Evolutionary conservation across 2,329 filamentous ascomycete genomes (phyloP), one percentile per base, ranked within the genome.

Genomic region (Claviceps quebecensis): DNA sequence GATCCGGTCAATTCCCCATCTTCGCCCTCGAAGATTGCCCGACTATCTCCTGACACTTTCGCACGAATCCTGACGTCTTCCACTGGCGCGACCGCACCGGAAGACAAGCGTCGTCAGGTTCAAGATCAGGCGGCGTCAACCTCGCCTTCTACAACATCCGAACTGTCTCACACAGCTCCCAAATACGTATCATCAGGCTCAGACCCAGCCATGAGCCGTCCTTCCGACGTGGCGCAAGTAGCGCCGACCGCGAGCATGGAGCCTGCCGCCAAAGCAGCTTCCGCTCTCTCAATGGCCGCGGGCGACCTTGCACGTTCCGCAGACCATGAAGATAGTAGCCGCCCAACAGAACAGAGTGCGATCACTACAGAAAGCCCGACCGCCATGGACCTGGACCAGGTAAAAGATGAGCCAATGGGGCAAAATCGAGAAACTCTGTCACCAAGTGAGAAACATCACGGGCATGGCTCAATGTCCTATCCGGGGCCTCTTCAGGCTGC

Each of bases 11-110:
- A 66, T 56, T 60, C 65, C 49, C 68, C 74, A 49, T 64, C 70
- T 17, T 78, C 76, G 26, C 76, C 77, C 5, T 69, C 72, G 49
- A 80, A 80, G 61, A 68, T 74, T 47, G 75, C 75, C 51, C 73
- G 76, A 29, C 66, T 78, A 22, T 72, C 70, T 46, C 57, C 72
- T 57, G 58, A 68, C 49, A 65, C 68, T 38, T 65, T 68, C 40
- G 65, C 67, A 54, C 68, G 67, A 52, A 71, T 74, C 14, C 69
- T 73, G 44, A 63, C 70, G 53, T 68, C 72, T 46, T 63, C 79
- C 55, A 77, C 77, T 19, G 76, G 71, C 56, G 75, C 74, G 38
- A 74, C 73, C 52, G 76, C 75, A 49, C 63, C 77, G 39, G 75
- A 75, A 56, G 76, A 80, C 60, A 72, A 77, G 60, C 69, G 70